These are phyloP conservation scores for Arctium lappa DNA, from an alignment of 129 eudicot genomes.

Conservation along the genomic window DNA sequence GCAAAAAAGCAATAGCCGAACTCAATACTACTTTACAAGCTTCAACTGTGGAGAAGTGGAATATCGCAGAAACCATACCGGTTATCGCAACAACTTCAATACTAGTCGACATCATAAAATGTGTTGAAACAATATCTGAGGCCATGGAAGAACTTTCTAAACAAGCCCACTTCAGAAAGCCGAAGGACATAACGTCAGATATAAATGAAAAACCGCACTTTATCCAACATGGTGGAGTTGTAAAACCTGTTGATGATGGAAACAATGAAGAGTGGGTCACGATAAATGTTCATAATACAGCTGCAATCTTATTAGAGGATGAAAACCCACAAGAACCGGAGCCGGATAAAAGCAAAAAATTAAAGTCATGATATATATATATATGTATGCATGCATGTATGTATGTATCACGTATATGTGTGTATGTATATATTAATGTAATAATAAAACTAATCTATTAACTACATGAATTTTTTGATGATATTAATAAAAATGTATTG, in stretches of 20 bases:
- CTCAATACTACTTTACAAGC: conserved; percentile 24
- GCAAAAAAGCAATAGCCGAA: conserved; percentile 36
- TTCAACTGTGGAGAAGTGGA: background rate
- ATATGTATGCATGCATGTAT: background rate
- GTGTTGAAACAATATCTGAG: conserved; percentile 32
- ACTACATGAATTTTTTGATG: background rate
- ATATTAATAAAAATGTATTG: background rate
- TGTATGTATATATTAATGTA: background rate
- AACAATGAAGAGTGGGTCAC: background rate
- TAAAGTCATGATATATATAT: background rate
- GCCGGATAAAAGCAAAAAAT: background rate
- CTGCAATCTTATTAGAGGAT: background rate
- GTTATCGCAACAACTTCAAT: conserved; percentile 24
- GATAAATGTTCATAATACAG: background rate
- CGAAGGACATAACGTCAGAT: background rate
- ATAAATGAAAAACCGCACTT: background rate
- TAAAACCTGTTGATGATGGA: conserved; percentile 33
- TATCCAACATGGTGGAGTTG: conserved; percentile 37
- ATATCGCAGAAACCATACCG: conserved; percentile 30
- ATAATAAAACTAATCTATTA: too few species aligned
- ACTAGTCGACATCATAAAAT: conserved; percentile 29
- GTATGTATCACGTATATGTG: background rate
- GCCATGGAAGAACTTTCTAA: conserved; percentile 31
- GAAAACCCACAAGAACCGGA: background rate
- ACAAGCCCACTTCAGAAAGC: conserved; percentile 29